Base-by-base conservation (phyloP, 2,329 filamentous ascomycete genomes). In the Fusarium chuoi region DNA sequence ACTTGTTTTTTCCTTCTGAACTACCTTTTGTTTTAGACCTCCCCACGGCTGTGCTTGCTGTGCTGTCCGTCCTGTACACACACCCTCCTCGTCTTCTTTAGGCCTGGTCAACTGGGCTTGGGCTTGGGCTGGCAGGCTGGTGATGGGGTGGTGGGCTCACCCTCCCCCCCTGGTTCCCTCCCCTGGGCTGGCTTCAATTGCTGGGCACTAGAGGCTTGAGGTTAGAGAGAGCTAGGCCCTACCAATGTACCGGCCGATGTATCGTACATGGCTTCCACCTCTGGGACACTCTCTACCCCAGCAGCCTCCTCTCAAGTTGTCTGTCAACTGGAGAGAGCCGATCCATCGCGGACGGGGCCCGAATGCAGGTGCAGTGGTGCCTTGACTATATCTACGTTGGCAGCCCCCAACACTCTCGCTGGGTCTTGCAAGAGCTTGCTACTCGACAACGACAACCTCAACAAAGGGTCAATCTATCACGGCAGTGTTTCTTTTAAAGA, bases 371-470 rank as follows among this genome's bases (percentile, higher is more conserved):
- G 68, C 58, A 73, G 66, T 70, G 69, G 70, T 75, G 75, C 76
- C 74, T 78, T 76, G 74, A 73, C 77, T 78, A 78, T 78, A 78
- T 77, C 66, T 78, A 78, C 72, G 55, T 74, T 75, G 74, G 61
- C 46, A 71, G 70, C 74, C 77, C 77, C 77, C 65, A 71, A 70
- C 69, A 62, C 63, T 62, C 62, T 74, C 55, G 63, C 54, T 54
- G 65, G 60, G 60, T 57, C 65, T 68, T 63, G 56, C 69, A 75
- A 78, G 71, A 74, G 71, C 48, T 78, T 56, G 55, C 73, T 59
- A 71, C 60, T 65, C 58, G 58, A 75, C 57, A 74, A 56, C 71
- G 46, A 73, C 63, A 74, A 59, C 56, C 54, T 74, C 45, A 49
- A 58, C 45, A 49, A 58, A 54, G 33, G 55, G 36, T 38, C 24